These are phyloP conservation scores for Trichoderma guizhouense DNA, from an alignment of 2,329 filamentous ascomycete genomes.

Conservation along the genomic window DNA sequence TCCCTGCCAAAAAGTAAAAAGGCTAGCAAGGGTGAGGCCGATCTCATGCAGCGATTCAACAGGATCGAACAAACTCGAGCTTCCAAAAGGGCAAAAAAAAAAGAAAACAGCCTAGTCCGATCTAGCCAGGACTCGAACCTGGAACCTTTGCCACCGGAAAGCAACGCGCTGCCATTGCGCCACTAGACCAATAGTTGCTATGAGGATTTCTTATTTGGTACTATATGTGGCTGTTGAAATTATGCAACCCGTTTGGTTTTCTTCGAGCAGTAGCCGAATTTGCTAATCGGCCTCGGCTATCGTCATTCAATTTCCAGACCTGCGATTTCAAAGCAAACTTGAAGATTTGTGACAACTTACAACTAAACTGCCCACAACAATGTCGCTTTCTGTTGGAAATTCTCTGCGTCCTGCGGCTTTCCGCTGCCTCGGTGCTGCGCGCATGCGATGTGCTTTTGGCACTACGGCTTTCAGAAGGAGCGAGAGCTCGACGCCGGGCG, in stretches of 20 bases:
- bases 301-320: background rate
- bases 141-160: conserved; percentile 36
- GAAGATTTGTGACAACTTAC: background rate
- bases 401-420: background rate
- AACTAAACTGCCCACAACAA: background rate
- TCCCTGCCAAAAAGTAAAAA: background rate
- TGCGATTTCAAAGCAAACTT: background rate
- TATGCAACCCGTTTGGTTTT: background rate
- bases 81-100: background rate
- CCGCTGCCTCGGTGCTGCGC: background rate
- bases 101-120: conserved; percentile 21
- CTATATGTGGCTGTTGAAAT: background rate
- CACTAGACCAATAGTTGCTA: conserved; percentile 10
- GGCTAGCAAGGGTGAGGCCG: conserved; percentile 1
- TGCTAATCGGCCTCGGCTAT: background rate
- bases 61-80: background rate
- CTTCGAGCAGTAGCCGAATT: background rate
- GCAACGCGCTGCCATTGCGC: conserved; percentile 26
- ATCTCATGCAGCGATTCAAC: background rate
- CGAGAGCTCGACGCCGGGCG: conserved; percentile 30
- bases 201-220: background rate
- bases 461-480: background rate
- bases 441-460: background rate
- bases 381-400: background rate
- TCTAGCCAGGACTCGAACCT: conserved; percentile 35